Evolutionary conservation across 148 eudicot species (phyloP), one percentile per base, ranked within the genome.

Genomic region (Chenopodium quinoa): DNA sequence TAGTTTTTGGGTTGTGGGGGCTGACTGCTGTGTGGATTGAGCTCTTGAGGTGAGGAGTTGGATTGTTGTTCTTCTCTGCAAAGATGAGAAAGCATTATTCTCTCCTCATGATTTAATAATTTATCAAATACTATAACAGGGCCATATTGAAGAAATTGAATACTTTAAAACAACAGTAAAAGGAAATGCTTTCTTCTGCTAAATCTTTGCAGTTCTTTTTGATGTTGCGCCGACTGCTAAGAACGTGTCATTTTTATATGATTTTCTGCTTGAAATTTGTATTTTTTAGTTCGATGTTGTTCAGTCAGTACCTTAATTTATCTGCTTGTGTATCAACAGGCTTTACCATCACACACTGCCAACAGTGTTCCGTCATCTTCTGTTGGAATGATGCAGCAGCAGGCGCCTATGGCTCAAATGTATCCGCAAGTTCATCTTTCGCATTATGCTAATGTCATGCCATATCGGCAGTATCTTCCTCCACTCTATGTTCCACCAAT

Each of bases 401-500:
- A 87, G 79, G 87, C 84, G 58, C 87, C 86, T n/a, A 64, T 95
- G 78, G 84, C 97, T 23, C 99, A 96, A 88, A 90, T 96, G 97
- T 96, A 93, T 79, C 93, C 97, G 0, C 98, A 90, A 79, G 86
- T 93, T 69, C 99, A 95, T 71, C 85, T 92, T 74, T 86, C 97
- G 11, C 98, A 87, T 85, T 95, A 67, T 78, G 86, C 93, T 72
- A 93, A 93, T 84, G 83, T 93, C 56, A 91, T 95, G 92, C 99
- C 96, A 46, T 95, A 92, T 75, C 97, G 97, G 50, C 97, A 93
- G 81, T 89, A 80, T 58, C 20, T 96, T 64, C 87, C 99, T 60
- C 97, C 95, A 32, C 80, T 96, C 64, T 93, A 92, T 82, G 98
- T 89, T 64, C 97, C 97, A 17, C 93, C 93, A 66, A 88, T 93